A percentile compares a stretch with the other conserved stretches of the same genome.
These are phyloP conservation scores for Boletus reticulatus DNA, from an alignment of 768 basidiomycete species.

Conservation along the genomic window DNA sequence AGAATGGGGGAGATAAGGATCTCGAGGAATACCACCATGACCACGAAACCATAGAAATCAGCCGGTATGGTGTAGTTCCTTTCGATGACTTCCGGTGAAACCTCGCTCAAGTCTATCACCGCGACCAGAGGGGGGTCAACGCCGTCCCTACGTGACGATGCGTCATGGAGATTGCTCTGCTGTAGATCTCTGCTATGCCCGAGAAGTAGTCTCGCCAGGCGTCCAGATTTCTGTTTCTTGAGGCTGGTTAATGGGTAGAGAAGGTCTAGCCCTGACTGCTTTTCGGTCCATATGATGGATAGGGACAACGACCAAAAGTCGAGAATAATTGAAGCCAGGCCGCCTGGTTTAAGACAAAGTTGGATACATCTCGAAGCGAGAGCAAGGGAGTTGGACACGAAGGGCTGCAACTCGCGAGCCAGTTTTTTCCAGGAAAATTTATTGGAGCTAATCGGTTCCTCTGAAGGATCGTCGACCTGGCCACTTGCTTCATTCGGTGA, in stretches of 20 bases:
- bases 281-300: neutral
- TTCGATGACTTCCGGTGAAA: neutral
- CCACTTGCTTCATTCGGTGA: neutral
- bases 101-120: conserved; percentile 3
- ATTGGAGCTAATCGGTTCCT: neutral
- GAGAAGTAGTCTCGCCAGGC: conserved; percentile 2
- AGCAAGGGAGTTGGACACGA: neutral
- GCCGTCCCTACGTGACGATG: neutral
- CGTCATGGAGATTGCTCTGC: neutral
- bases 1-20: neutral
- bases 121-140: neutral
- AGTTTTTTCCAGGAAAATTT: neutral
- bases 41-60: neutral
- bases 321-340: conserved; percentile 1
- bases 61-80: conserved; percentile 1
- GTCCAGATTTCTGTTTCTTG: conserved; percentile 5
- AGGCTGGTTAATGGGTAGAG: conserved; percentile 7
- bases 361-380: neutral
- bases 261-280: neutral
- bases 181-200: neutral
- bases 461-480: neutral
- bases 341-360: neutral
- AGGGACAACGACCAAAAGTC: neutral
- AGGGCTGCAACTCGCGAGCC: neutral
- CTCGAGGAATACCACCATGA: neutral